Conservation (phyloP, 495 filamentous ascomycete species). For the Eremomyces bilateralis region DNA sequence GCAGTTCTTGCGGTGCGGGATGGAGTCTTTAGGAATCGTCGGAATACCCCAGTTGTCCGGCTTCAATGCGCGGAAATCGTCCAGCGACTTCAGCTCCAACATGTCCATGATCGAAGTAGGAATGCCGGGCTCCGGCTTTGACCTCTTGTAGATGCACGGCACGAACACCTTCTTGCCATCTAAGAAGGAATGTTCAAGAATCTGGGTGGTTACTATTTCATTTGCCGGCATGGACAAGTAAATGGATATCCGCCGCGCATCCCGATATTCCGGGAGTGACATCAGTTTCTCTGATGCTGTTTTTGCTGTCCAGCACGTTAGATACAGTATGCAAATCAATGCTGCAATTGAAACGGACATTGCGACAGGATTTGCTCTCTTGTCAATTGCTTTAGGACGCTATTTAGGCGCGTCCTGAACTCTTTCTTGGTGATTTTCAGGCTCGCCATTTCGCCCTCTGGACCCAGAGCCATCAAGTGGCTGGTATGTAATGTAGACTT, state of each 20-base stretch:
- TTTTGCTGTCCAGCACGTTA: too few species aligned
- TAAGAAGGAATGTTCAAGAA: conserved; percentile 59
- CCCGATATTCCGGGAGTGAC: conserved; percentile 40
- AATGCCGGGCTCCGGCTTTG: conserved; percentile 19
- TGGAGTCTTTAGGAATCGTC: conserved; percentile 38
- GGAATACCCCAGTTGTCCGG: conserved; percentile 87
- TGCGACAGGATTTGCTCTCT: too few species aligned
- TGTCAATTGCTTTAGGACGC: too few species aligned
- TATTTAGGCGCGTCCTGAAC: too few species aligned
- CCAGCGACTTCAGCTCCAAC: conserved; percentile 48
- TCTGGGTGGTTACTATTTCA: conserved; percentile 59
- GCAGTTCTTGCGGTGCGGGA: conserved; percentile 41
- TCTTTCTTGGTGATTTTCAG: too few species aligned
- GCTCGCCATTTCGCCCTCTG: too few species aligned
- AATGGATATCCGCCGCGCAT: conserved; percentile 54
- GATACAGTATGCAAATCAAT: too few species aligned
- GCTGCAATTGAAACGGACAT: too few species aligned
- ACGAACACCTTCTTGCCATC: conserved; percentile 73
- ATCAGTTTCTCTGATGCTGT: conserved; percentile 21
- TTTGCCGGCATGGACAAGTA: conserved; percentile 82
- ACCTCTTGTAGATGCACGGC: conserved; percentile 56
- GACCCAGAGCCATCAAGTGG: too few species aligned
- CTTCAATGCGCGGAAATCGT: conserved; percentile 54
- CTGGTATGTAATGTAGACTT: too few species aligned
- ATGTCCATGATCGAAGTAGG: conserved; percentile 67